These are phyloP conservation scores for Symbiodinium natans DNA, from an alignment of 73 alveolate species.

Conservation along the genomic window DNA sequence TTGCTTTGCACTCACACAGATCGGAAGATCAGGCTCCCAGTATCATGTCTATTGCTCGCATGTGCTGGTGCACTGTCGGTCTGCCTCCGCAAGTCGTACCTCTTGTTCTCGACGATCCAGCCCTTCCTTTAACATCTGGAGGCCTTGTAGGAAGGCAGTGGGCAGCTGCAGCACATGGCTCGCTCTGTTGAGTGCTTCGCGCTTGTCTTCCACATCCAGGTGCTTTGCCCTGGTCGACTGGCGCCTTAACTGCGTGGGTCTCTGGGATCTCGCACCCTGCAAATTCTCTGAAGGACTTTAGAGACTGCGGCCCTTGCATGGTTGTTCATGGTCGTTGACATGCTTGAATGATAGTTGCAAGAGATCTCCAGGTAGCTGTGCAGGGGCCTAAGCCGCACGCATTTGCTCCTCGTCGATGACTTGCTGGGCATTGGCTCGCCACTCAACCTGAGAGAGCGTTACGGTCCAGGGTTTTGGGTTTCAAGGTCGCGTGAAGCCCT, in stretches of 20 bases:
- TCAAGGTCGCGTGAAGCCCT: no score
- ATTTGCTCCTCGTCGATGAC: constrained; percentile 44
- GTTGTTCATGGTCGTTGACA: not conserved
- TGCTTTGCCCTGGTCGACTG: constrained; percentile 44
- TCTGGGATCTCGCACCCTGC: no score
- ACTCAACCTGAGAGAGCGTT: constrained; percentile 51
- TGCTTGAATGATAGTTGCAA: not conserved
- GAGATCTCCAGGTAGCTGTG: not conserved
- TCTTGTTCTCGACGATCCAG: constrained; percentile 52
- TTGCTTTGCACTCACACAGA: no score
- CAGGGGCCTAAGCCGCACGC: not conserved
- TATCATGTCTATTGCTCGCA: no score
- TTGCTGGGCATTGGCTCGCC: constrained; percentile 48
- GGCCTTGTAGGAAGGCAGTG: not conserved
- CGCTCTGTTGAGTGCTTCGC: not conserved
- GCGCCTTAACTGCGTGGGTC: not conserved
- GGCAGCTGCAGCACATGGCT: not conserved
- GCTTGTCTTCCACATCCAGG: constrained; percentile 44
- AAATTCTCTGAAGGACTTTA: not conserved
- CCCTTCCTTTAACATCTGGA: constrained; percentile 16
- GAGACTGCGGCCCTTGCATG: not conserved
- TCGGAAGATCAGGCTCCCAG: no score
- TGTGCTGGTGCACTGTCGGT: no score
- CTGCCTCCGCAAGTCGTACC: constrained; percentile 1
- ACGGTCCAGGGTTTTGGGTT: no score